Evolutionary conservation across 805 yeast genomes (phyloP).

Genomic region (Nakazawaea wickerhamii): DNA sequence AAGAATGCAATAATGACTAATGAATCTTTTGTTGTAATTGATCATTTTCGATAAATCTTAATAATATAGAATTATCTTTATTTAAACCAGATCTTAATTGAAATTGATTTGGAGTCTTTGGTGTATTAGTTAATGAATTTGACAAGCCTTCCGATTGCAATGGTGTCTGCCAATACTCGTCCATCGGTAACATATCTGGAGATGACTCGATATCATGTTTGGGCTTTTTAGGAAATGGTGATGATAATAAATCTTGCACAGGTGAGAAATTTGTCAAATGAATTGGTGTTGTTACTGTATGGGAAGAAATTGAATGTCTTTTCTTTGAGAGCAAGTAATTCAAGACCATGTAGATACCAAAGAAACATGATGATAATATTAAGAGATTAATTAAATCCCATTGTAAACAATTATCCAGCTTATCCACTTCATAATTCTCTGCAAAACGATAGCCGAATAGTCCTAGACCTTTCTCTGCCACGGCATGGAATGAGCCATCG

Average conservation of each 20-base stretch:
- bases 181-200: not conserved
- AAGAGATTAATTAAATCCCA: not conserved
- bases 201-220: conserved; percentile 2
- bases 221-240: conserved; percentile 1
- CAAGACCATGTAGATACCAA: no score
- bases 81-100: not conserved
- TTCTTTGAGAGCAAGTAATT: not conserved
- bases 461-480: conserved; percentile 27
- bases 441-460: conserved; percentile 21
- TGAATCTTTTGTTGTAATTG: not conserved
- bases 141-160: conserved; percentile 1
- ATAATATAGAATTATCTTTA: not conserved
- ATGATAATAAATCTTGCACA: not conserved
- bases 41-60: conserved; percentile 5
- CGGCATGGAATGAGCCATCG: conserved; percentile 23
- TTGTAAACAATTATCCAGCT: not conserved
- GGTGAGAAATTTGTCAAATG: not conserved
- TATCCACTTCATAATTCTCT: not conserved
- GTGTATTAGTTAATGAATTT: conserved; percentile 7
- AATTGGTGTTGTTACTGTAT: not conserved
- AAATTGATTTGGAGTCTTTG: conserved; percentile 5
- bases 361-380: no score
- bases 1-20: not conserved
- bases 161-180: conserved; percentile 1
- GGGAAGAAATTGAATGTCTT: not conserved